phyloP scores from a whole-genome alignment of 164 flowering plant genomes.

The Protea cynaroides region DNA sequence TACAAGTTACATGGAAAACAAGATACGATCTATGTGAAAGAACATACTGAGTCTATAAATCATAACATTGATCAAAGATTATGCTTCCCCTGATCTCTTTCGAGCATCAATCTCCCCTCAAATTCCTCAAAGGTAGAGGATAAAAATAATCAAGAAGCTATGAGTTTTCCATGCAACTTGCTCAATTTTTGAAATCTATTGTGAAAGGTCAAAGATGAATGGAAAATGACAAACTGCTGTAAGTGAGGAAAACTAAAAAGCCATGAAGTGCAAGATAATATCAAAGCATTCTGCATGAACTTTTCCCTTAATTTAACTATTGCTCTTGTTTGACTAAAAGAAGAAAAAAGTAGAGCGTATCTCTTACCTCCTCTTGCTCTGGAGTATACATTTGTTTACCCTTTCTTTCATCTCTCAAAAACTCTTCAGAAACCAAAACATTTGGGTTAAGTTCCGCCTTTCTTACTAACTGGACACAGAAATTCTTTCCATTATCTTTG shows the following conservation, averaged over 20 bases:
- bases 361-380: slow-evolving; percentile 83
- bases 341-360: neutral
- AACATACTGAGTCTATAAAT: too few species aligned
- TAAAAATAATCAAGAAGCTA: too few species aligned
- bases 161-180: too few species aligned
- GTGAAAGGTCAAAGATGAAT: neutral
- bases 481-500: slow-evolving; percentile 73
- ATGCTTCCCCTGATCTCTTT: too few species aligned
- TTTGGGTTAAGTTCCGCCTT: slow-evolving; percentile 26
- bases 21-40: too few species aligned
- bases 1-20: too few species aligned
- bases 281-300: neutral
- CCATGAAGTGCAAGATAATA: neutral
- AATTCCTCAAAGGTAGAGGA: too few species aligned
- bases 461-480: slow-evolving; percentile 42
- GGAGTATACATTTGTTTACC: slow-evolving; percentile 89
- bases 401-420: slow-evolving; percentile 94
- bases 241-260: neutral
- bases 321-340: neutral
- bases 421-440: slow-evolving; percentile 82
- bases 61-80: too few species aligned
- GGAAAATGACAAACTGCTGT: neutral
- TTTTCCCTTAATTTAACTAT: neutral
- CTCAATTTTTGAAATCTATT: neutral
- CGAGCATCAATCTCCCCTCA: too few species aligned